Base-by-base conservation (phyloP, 192 early-diverging fungal species). In the Jimgerdemannia flammicorona region DNA sequence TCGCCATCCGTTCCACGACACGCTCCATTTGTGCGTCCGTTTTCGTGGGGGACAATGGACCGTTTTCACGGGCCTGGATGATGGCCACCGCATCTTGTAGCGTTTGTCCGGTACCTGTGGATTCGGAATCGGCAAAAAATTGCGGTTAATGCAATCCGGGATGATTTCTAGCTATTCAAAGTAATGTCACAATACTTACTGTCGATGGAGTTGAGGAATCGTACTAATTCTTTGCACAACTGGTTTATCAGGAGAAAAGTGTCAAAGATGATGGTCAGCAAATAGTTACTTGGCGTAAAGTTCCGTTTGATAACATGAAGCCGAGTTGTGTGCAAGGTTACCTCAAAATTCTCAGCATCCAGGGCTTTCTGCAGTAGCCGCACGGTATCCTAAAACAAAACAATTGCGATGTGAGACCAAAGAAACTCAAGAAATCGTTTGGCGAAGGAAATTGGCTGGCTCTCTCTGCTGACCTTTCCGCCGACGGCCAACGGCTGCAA, bases 161-260 rank as follows among this genome's bases (percentile, higher is more conserved):
- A 29, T 29, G 29, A 29, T 29, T 29, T 29, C 29, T 29, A 29
- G 29, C 29, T 29, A 0, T 29, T 29, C 29, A 29, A 1, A 29
- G 0, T 29, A 29, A 29, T 29, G 0, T 6, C 49, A 59, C 6
- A 59, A 59, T 2, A 73, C 83, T 79, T 81, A 92, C 92, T 85
- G 73, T 95, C 89, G 75, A 93, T 95, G 7, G 92, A 92, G 73
- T 88, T 90, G 43, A 93, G 83, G 81, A 94, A 94, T 41, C 92
- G 86, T 41, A 94, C 82, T n/a, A 94, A 79, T 71, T 94, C 92
- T 81, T 90, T 93, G 70, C 92, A 90, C 18, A 91, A 84, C 86
- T 91, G 71, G 43, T 76, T 70, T 49, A 66, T 39, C 71, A 49
- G 18, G 44, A 29, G 44, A 70, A 8, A 40, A 29, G 44, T 9